phyloP scores from a whole-genome alignment of 352 stramenopile genomes.

The Pelagophyceae sp. region DNA sequence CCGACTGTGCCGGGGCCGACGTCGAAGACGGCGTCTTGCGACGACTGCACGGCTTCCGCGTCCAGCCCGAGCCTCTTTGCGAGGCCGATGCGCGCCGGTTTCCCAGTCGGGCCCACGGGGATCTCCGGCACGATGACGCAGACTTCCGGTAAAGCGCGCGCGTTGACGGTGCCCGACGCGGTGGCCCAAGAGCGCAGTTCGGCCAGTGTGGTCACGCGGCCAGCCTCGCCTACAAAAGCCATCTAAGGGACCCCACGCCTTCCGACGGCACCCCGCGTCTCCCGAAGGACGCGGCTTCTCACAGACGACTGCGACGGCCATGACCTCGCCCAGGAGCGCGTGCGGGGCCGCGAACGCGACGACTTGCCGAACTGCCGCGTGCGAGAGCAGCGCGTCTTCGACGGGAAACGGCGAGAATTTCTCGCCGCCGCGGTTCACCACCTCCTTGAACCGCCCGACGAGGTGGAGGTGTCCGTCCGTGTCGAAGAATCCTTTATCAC shows the following conservation, averaged over 20 bases:
- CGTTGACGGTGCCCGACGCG: neutral
- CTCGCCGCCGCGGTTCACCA: conserved; percentile 56
- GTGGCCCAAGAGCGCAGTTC: neutral
- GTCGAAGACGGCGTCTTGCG: neutral
- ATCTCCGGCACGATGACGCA: neutral
- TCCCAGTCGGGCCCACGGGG: neutral
- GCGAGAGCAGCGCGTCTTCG: conserved; percentile 34
- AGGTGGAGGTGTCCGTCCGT: conserved; percentile 25
- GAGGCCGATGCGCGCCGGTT: neutral
- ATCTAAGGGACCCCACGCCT: no score
- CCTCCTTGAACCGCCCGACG: conserved; percentile 46
- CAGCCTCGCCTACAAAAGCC: no score
- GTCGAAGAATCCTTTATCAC: conserved; percentile 4
- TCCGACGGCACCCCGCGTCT: no score
- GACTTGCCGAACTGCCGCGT: neutral
- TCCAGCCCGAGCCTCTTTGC: neutral
- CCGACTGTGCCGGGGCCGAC: neutral
- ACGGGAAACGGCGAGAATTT: conserved; percentile 44
- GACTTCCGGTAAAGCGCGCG: neutral
- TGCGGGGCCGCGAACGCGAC: conserved; percentile 1
- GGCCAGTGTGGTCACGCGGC: neutral
- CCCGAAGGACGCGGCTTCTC: no score
- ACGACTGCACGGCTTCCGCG: neutral
- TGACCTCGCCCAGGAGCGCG: neutral
- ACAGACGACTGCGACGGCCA: neutral